Evolutionary conservation across 2,329 filamentous ascomycete genomes (phyloP).

Genomic region (Cercospora brassicicola): DNA sequence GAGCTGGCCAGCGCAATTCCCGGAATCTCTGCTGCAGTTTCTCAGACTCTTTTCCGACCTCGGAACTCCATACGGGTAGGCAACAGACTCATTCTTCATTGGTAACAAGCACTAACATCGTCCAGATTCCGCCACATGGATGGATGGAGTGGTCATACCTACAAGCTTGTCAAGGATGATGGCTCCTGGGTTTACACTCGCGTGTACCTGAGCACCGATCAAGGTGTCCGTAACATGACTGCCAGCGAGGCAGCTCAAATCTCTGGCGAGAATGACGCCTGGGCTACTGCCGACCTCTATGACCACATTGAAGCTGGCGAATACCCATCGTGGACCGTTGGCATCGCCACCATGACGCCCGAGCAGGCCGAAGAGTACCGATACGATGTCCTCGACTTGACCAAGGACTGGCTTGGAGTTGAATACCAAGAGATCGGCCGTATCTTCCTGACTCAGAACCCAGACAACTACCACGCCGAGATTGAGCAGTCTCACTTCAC

Average conservation of each 20-base stretch:
- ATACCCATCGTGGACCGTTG: slow-evolving; percentile 47
- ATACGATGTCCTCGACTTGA: slow-evolving; percentile 57
- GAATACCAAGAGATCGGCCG: slow-evolving; percentile 51
- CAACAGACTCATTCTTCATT: slow-evolving; percentile 19
- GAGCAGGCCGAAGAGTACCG: slow-evolving; percentile 52
- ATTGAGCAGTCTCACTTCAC: slow-evolving; percentile 56
- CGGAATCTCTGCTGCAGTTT: slow-evolving; percentile 52
- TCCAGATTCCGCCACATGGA: slow-evolving; percentile 25
- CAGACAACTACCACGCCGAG: slow-evolving; percentile 54
- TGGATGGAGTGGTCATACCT: slow-evolving; percentile 25
- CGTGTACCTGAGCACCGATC: slow-evolving; percentile 37
- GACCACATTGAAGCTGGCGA: slow-evolving; percentile 47
- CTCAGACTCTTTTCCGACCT: slow-evolving; percentile 56
- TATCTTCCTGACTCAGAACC: slow-evolving; percentile 56
- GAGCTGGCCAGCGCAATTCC: slow-evolving; percentile 48
- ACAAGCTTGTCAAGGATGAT: slow-evolving; percentile 46
- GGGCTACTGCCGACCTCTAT: slow-evolving; percentile 50
- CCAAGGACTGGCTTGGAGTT: slow-evolving; percentile 54
- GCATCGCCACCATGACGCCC: slow-evolving; percentile 50
- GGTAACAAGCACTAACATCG: background rate
- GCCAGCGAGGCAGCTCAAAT: slow-evolving; percentile 48
- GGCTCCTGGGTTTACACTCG: slow-evolving; percentile 50
- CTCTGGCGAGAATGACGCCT: slow-evolving; percentile 54
- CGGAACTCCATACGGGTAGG: slow-evolving; percentile 51
- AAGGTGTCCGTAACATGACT: slow-evolving; percentile 53